Base-by-base conservation (phyloP, 805 yeast species). In the Starmerella apis region DNA sequence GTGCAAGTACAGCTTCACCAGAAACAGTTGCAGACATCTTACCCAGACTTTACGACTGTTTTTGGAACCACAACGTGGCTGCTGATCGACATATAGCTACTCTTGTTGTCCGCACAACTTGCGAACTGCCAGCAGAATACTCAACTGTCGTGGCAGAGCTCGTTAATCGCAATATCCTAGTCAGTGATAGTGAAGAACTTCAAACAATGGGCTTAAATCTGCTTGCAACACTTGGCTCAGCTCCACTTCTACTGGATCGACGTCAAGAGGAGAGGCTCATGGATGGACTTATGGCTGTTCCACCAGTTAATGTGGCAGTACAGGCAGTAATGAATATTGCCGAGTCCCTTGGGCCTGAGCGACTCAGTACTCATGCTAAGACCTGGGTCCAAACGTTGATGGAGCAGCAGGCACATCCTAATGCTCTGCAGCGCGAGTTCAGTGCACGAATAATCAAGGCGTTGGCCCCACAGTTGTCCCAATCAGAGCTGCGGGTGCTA, bases 381-480 rank as follows among this genome's bases (percentile, higher is more conserved):
- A 22, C 27, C 9, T 50, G 53, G 53, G 44, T 86, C 1, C 77
- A 86, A 53, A 78, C 86, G 0, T 69, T 86, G 11, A 69, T 90
- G 31, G 83, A 80, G 62, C 74, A 92, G 47, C 65, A 87, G 57
- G 81, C 81, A 56, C 82, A 83, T 59, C 81, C 83, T 56, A 67
- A 75, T 0, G 78, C 88, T 0, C 80, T 78, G 42, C 77, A 82
- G 1, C 76, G 98, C 51, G 83, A 83, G 59, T 92, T 85, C 63
- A 80, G 96, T 1, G 86, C 95, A 0, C 92, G 84, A 57, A 65
- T 90, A 47, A 75, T 88, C 22, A 68, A 80, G 1, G 70, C 75
- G 20, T 67, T 86, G 20, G 81, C 88, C 0, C 80, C 83, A 0
- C 81, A 78, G 1, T 71, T 90, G 43, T 76, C 45, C 3, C 28